Evolutionary conservation across 768 basidiomycete genomes (phyloP).

Genomic region (Agaricus bisporus): DNA sequence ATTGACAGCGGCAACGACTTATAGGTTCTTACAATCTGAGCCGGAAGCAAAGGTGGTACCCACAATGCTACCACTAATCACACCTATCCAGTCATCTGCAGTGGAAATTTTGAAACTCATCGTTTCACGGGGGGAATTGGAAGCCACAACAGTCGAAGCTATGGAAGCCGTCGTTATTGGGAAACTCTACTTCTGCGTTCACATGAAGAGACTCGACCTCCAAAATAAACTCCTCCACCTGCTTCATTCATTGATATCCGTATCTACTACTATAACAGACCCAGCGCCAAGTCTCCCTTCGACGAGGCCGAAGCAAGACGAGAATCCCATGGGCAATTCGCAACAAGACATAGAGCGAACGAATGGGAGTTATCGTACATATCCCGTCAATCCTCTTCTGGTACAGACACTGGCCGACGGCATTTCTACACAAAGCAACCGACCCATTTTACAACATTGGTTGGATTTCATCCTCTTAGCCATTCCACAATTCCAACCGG

Average conservation of each 20-base stretch:
- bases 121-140: slow-evolving; percentile 76
- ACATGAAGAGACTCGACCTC: slow-evolving; percentile 65
- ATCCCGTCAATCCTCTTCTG: slow-evolving; percentile 64
- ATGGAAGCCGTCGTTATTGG: slow-evolving; percentile 68
- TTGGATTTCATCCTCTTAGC: slow-evolving; percentile 94
- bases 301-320: slow-evolving; percentile 19
- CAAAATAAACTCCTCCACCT: slow-evolving; percentile 93
- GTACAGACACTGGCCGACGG: slow-evolving; percentile 80
- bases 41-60: slow-evolving; percentile 41
- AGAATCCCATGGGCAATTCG: slow-evolving; percentile 25
- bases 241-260: slow-evolving; percentile 79
- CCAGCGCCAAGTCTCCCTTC: slow-evolving; percentile 18
- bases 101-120: slow-evolving; percentile 82
- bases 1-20: slow-evolving; percentile 7
- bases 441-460: slow-evolving; percentile 89
- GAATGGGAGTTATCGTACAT: slow-evolving; percentile 23
- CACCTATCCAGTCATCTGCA: slow-evolving; percentile 62
- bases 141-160: slow-evolving; percentile 47
- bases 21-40: slow-evolving; percentile 75
- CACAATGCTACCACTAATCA: slow-evolving; percentile 58
- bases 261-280: slow-evolving; percentile 39
- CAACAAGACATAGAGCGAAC: slow-evolving; percentile 22
- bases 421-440: slow-evolving; percentile 60
- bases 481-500: slow-evolving; percentile 75
- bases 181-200: slow-evolving; percentile 72